Evolutionary conservation across 228 moss, liverwort and hornwort genomes (phyloP), one percentile per base, ranked within the genome.

Genomic region (Sphagnum fallax): DNA sequence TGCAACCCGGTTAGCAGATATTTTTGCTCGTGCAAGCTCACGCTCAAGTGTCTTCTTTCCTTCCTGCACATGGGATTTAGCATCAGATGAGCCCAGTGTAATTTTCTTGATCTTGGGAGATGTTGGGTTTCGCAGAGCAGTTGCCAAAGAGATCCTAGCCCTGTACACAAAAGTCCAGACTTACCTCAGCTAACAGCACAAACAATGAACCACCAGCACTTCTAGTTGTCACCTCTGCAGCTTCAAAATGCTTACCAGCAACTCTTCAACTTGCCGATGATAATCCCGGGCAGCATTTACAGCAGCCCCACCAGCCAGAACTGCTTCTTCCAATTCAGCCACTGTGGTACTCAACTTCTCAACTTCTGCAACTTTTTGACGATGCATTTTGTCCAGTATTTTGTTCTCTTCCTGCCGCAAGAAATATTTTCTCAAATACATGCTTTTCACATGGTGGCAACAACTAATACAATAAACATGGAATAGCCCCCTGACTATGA

Each of bases 1-100:
- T 67, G 98, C 98, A 60, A 98, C 98, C 83, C 98, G 82, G 71
- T 98, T 93, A 64, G 98, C 98, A 69, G 88, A 91, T 62, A 98
- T 92, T 80, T 98, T 98, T 5, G 90, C 79, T 53, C 98, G 83
- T 16, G 98, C 87, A 67, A 98, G 81, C 75, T 98, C 98, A 52
- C 93, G 87, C 83, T 98, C 98, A 60, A 98, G 80, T 49, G 93
- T 98, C 71, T 82, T 90, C 87, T 93, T 98, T 64, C 84, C 89
- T 83, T 98, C 93, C 98, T 98, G 77, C 8, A 65, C 64, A 12
- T 49, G 18, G 5, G 62, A 50, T 7, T 7, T n/a, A 6, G n/a
- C 6, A 65, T 49, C 65, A 65, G 48, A 58, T 58, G 32, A 32
- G 32, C 32, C 32, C 32, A 32, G 2, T 32, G 32, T 32, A 32